Base-by-base conservation (phyloP, 306 rosid genomes). In the Prunus kanzakura region DNA sequence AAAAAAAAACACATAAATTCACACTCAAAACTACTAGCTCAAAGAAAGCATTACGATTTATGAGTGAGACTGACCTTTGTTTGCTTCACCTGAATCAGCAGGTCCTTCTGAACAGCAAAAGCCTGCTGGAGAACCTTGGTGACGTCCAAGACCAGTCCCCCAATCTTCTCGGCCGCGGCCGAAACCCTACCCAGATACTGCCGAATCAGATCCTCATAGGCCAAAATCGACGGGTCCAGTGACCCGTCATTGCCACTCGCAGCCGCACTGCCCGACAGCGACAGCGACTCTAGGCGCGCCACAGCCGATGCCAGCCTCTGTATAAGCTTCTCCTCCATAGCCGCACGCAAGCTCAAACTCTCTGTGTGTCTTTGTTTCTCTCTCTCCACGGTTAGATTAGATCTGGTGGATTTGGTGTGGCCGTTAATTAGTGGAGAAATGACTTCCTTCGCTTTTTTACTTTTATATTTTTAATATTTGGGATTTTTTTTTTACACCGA, bases 221-320 rank as follows among this genome's bases (percentile, higher is more conserved):
- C 97, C 55, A 86, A 64, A 66, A 93, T 81, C 71, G 97, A 86
- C 30, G 93, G 90, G 83, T 91, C 97, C 54, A 7, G 35, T 60
- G 74, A 77, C 73, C 81, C 79, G 30, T 76, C 87, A 11, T 60
- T 79, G 4, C 60, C 82, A 16, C 67, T 60, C 43, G 75, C 76
- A 52, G 79, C 64, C 1, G 80, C 72, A 38, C 29, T 74, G 56
- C 45, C 93, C 9, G 71, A 18, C 75, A 61, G 79, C 11, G 93
- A 86, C 9, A 91, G 82, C 62, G 94, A 79, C 85, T 93, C 96
- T 27, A 93, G 81, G 55, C 94, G 93, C 67, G 82, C 65, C 67
- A 93, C 98, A 76, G 96, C 96, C 78, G 96, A 91, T 83, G 91
- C 98, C 77, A 93, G 79, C 63, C 98, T 81, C 84, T 80, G 84